A percentile compares a stretch with the other conserved stretches of the same genome.
These are phyloP conservation scores for Anisodus tanguticus DNA, from an alignment of 257 asterid species.

Conservation along the genomic window DNA sequence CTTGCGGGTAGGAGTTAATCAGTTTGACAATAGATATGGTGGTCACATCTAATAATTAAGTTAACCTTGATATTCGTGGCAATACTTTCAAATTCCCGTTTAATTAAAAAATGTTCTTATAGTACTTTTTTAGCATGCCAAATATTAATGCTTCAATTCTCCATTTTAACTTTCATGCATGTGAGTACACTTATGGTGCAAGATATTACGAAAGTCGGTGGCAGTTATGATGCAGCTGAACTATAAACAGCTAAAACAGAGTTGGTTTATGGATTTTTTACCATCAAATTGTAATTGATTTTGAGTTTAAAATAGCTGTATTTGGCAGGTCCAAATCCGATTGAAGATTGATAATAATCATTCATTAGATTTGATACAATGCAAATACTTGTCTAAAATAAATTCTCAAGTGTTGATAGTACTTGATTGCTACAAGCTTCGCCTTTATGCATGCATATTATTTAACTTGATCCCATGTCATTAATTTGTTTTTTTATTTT, in stretches of 20 bases:
- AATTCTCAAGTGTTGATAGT: neutral
- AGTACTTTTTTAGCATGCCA: constrained; percentile 22
- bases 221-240: constrained; percentile 30
- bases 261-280: neutral
- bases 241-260: constrained; percentile 25
- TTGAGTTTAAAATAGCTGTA: constrained; percentile 9
- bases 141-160: constrained; percentile 18
- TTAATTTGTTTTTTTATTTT: neutral
- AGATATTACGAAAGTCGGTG: neutral
- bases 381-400: neutral
- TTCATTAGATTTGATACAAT: neutral
- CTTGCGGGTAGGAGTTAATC: no score
- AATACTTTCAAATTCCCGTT: neutral
- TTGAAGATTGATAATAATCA: constrained; percentile 22
- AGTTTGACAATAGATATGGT: neutral
- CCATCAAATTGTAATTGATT: constrained; percentile 16
- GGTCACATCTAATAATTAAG: neutral
- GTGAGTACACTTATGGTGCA: neutral
- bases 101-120: neutral
- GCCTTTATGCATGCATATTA: constrained; percentile 27
- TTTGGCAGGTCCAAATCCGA: constrained; percentile 7
- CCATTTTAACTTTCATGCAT: constrained; percentile 9
- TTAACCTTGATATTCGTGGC: neutral
- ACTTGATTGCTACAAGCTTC: constrained; percentile 27
- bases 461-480: neutral